phyloP scores from a whole-genome alignment of 2,329 filamentous ascomycete species.

The Penicillium brasilianum region DNA sequence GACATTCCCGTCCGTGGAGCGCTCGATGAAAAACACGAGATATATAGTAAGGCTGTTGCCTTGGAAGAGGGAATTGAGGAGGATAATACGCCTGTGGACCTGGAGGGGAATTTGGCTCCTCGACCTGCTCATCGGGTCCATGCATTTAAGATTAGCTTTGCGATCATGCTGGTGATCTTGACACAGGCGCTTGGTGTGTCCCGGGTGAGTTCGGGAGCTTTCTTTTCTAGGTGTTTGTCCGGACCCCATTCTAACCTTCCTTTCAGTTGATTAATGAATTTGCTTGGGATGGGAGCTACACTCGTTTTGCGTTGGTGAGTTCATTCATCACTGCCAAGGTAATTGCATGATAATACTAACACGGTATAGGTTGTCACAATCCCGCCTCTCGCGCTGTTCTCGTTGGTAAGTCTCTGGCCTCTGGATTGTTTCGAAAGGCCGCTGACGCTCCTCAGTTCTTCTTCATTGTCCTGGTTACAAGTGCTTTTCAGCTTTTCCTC shows the following conservation, averaged over 20 bases:
- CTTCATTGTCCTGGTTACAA: conserved; percentile 52
- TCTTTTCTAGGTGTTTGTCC: not conserved
- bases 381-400: conserved; percentile 23
- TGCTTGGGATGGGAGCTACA: conserved; percentile 20
- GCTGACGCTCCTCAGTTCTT: conserved; percentile 45
- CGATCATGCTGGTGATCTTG: conserved; percentile 24
- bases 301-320: conserved; percentile 21
- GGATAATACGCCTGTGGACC: conserved; percentile 11
- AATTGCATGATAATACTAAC: not conserved
- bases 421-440: not conserved
- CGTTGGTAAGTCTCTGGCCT: conserved; percentile 11
- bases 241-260: not conserved
- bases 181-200: conserved; percentile 23
- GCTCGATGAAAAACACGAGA: conserved; percentile 24
- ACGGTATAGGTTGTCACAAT: conserved; percentile 16
- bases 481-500: conserved; percentile 50
- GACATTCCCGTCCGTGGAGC: conserved; percentile 15
- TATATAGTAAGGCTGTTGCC: conserved; percentile 23
- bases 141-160: conserved; percentile 21
- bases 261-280: conserved; percentile 20
- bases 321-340: not conserved
- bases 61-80: conserved; percentile 18
- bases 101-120: conserved; percentile 17
- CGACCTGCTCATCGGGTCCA: conserved; percentile 16
- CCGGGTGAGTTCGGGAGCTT: conserved; percentile 8